Conservation (phyloP, 257 asterid genomes). For the Capsicum rhomboideum region DNA sequence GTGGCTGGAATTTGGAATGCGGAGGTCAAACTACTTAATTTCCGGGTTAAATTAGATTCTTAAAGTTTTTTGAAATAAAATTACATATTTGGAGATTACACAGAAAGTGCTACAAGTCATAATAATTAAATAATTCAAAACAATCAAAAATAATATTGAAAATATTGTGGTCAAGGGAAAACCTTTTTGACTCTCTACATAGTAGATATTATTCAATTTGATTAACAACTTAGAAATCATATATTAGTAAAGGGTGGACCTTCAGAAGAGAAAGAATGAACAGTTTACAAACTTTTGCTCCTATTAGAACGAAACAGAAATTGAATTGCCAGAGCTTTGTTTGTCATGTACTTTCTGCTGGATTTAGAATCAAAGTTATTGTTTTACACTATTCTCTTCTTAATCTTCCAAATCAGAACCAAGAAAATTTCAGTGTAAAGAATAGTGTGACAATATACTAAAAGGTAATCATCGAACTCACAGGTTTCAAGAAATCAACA, state of each 20-base stretch:
- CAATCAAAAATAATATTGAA: neutral
- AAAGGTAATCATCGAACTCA: conserved; percentile 27
- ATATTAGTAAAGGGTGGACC: neutral
- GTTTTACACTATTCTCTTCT: neutral
- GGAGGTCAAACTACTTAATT: neutral
- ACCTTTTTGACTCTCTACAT: neutral
- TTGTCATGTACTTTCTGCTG: neutral
- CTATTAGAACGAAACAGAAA: neutral
- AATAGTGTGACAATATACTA: neutral
- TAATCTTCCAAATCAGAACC: neutral
- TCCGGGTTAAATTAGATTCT: neutral
- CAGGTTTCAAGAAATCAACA: conserved; percentile 85
- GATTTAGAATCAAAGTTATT: neutral
- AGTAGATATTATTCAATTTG: neutral
- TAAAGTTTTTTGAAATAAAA: neutral
- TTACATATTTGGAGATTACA: neutral
- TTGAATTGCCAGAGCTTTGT: neutral
- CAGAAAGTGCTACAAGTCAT: neutral
- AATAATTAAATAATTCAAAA: neutral
- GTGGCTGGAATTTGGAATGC: neutral
- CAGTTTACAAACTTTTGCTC: neutral
- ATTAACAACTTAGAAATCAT: neutral
- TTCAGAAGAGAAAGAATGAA: neutral
- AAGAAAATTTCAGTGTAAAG: neutral
- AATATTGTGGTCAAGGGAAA: neutral